A percentile compares a stretch with the other conserved stretches of the same genome.
Evolutionary conservation across 176 grass and related monocot genomes (phyloP).

Genomic region (Oryza brachyantha): DNA sequence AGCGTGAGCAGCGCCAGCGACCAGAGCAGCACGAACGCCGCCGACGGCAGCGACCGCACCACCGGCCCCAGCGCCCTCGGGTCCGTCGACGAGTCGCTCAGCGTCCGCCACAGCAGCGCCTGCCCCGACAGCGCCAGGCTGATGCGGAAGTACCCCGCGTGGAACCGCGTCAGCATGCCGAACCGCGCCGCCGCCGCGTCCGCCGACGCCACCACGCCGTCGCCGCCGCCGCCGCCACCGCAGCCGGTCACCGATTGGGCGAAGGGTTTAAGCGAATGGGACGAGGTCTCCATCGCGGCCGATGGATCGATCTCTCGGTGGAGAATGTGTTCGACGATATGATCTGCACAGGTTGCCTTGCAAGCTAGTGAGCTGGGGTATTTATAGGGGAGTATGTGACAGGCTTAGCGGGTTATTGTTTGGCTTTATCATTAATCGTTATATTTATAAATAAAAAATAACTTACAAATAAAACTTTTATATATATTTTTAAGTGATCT

Average conservation of each 20-base stretch:
- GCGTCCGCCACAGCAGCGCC: slow-evolving; percentile 85
- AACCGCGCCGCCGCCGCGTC: background rate
- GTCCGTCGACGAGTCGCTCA: slow-evolving; percentile 45
- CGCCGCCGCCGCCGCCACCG: background rate
- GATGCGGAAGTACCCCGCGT: slow-evolving; percentile 94
- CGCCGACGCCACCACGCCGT: background rate
- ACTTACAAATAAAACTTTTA: no score
- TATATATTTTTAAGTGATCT: no score
- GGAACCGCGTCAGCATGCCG: slow-evolving; percentile 63
- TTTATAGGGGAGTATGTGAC: slow-evolving; percentile 34
- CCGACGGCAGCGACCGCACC: slow-evolving; percentile 47
- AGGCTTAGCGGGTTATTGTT: no score
- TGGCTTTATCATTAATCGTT: no score
- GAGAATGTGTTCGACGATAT: background rate
- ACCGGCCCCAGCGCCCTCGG: slow-evolving; percentile 21
- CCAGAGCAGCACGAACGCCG: slow-evolving; percentile 82
- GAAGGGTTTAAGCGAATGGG: slow-evolving; percentile 25
- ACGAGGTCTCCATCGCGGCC: background rate
- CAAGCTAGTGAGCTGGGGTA: slow-evolving; percentile 1
- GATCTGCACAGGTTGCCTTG: background rate
- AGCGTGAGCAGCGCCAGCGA: slow-evolving; percentile 68
- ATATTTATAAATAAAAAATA: no score
- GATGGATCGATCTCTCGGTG: background rate
- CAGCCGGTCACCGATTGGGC: background rate
- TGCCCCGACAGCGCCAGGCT: slow-evolving; percentile 74